Percentiles rank a stretch among this genome's conserved stretches.
Evolutionary conservation across 2,329 filamentous ascomycete species (phyloP).

Genomic region (Hypoxylon sp.): DNA sequence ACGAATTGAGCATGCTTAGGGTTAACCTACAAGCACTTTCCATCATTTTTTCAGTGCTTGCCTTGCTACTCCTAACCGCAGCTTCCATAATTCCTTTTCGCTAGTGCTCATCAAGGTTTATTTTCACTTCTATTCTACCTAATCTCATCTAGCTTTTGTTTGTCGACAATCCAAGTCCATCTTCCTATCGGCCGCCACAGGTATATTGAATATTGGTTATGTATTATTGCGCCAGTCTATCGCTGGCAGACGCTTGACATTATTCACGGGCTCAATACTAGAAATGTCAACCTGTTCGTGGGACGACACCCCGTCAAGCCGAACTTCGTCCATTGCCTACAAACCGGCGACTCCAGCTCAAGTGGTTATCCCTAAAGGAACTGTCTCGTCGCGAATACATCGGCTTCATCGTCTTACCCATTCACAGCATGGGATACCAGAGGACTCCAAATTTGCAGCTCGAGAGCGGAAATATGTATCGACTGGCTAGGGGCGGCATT

Average conservation of each 20-base stretch:
- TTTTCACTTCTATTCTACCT: conserved; percentile 2
- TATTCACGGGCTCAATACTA: conserved; percentile 7
- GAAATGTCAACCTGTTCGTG: conserved; percentile 41
- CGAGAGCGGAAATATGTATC: conserved; percentile 50
- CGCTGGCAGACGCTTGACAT: conserved; percentile 1
- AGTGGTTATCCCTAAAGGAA: conserved; percentile 53
- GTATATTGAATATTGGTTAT: conserved; percentile 23
- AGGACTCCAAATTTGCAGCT: conserved; percentile 39
- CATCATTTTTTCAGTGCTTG: conserved; percentile 35
- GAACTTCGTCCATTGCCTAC: conserved; percentile 22
- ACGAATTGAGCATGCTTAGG: conserved; percentile 49
- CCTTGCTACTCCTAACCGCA: conserved; percentile 9
- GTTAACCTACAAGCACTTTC: conserved; percentile 42
- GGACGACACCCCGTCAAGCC: conserved; percentile 31
- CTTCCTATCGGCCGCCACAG: conserved; percentile 13
- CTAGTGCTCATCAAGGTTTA: conserved; percentile 10
- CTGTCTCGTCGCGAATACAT: conserved; percentile 55
- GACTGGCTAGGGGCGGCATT: conserved; percentile 54
- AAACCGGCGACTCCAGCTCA: conserved; percentile 26
- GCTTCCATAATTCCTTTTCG: conserved; percentile 6
- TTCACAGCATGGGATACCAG: conserved; percentile 36
- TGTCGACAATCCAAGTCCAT: background rate
- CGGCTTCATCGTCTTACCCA: conserved; percentile 53
- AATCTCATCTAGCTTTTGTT: conserved; percentile 2
- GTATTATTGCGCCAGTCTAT: conserved; percentile 24